Base-by-base conservation (phyloP, 2,329 filamentous ascomycete species). In the Fusarium sp. region DNA sequence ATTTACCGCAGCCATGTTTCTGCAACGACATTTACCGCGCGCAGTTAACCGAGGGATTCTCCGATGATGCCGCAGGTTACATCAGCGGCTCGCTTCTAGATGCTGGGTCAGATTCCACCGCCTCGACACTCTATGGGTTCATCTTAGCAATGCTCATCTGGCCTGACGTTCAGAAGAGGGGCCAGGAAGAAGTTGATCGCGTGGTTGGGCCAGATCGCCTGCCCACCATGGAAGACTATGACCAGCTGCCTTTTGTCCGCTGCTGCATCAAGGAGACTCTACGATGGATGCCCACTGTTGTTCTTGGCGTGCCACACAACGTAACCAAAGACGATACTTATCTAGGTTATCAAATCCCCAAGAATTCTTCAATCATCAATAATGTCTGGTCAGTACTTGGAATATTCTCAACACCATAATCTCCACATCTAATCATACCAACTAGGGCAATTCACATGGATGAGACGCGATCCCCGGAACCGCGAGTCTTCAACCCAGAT, bases 141-240 rank as follows among this genome's bases (percentile, higher is more conserved):
- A 74, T 84, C 1, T 76, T 82, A 18, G 85, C 85, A 6, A 84
- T 86, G 83, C 69, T 79, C 0, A 67, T 83, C 1, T 20, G 38
- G 38, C 38, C 38, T 3, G 16, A 42, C 2, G 2, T 42, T 20
- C 38, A 42, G 16, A 42, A 8, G 38, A 42, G 38, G 2, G 38
- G 38, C 11, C 38, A 42, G 1, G 38, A 42, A 42, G 38, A 42
- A 13, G 38, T 42, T 42, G 16, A 42, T 8, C 16, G 16, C 0
- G 16, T 42, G 2, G 38, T 42, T 1, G 38, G 38, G 0, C 38
- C 2, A 42, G 38, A 42, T 42, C 38, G 16, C 3, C 10, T 42
- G 3, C 38, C 38, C 16, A 42, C 10, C 16, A 42, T 42, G 6
- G 38, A 42, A 42, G 38, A 42, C 10, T 42, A 20, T 20, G 38